These are phyloP conservation scores for Cyberlindnera americana DNA, from an alignment of 805 yeast genomes.

Conservation along the genomic window DNA sequence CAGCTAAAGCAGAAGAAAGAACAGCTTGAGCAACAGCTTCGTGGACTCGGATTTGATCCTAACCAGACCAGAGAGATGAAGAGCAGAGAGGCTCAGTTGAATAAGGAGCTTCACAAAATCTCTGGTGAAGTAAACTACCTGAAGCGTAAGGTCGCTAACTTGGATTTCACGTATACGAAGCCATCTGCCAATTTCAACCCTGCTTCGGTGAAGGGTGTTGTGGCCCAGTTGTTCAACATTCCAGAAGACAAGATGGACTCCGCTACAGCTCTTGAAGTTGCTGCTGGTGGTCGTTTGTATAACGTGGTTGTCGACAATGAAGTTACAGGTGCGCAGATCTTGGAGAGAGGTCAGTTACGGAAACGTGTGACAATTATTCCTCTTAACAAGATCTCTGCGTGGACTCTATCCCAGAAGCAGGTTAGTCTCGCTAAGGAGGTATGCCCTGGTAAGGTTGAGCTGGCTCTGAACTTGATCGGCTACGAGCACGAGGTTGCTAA, in stretches of 20 bases:
- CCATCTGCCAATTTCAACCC: slow-evolving; percentile 63
- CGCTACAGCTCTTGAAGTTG: slow-evolving; percentile 83
- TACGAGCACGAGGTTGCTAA: slow-evolving; percentile 64
- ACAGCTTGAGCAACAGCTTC: slow-evolving; percentile 40
- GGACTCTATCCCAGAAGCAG: slow-evolving; percentile 46
- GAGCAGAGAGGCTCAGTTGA: slow-evolving; percentile 40
- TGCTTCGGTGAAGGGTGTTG: slow-evolving; percentile 75
- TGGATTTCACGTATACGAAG: slow-evolving; percentile 69
- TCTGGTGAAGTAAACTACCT: slow-evolving; percentile 48
- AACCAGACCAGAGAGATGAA: slow-evolving; percentile 41
- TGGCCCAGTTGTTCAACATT: slow-evolving; percentile 76
- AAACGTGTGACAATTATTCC: slow-evolving; percentile 91
- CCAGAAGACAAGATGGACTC: slow-evolving; percentile 52
- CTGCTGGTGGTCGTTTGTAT: slow-evolving; percentile 90
- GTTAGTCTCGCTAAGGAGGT: slow-evolving; percentile 66
- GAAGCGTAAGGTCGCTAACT: slow-evolving; percentile 61
- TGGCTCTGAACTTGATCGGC: slow-evolving; percentile 80
- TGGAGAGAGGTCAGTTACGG: slow-evolving; percentile 73
- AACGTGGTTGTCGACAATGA: slow-evolving; percentile 91
- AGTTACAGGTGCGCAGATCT: slow-evolving; percentile 73
- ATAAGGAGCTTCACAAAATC: slow-evolving; percentile 41
- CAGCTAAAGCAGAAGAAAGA: slow-evolving; percentile 37
- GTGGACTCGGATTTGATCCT: slow-evolving; percentile 56
- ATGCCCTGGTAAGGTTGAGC: slow-evolving; percentile 81
- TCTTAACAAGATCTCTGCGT: slow-evolving; percentile 73